Evolutionary conservation across 2,329 filamentous ascomycete genomes (phyloP), one percentile per base, ranked within the genome.

Genomic region (Nemania sp.): DNA sequence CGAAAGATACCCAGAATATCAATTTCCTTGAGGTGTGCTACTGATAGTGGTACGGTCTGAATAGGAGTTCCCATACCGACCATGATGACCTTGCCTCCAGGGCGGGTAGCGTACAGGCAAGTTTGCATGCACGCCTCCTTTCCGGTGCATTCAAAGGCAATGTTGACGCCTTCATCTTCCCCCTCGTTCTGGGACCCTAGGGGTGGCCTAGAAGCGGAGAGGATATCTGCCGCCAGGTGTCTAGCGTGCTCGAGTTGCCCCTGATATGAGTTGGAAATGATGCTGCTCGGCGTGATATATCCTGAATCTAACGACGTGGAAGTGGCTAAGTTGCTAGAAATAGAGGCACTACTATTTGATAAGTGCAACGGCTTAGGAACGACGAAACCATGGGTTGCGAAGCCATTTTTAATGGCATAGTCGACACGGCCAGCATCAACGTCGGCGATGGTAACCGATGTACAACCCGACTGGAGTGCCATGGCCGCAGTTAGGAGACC

Each of bases 31-130:
- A 93, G 82, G 49, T 92, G 90, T 5, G 91, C 91, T 5, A 90
- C 89, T 2, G 89, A 92, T 61, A 94, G 82, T 0, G 91, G 91
- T 7, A 94, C 84, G 0, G 90, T 93, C 78, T 93, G 91, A 49
- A 93, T 87, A 0, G 92, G 91, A 2, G 89, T 92, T 55, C 92
- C 92, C 92, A 94, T 94, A 55, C 92, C 92, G 15, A 94, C 90
- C 80, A 94, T 89, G 76, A 94, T 85, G 57, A 93, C 85, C 74
- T 90, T 90, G 20, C 92, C 92, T 27, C 92, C 92, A 0, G 91
- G 85, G 66, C 85, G 85, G 10, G 91, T 90, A 2, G 90, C 90
- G 72, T 91, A 93, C 22, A 94, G 87, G n/a, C 88, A 86, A 1
- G 90, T 90, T 77, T 93, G 91, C 80, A 93, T 89, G 77, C 91